These are phyloP conservation scores for Epicoccum sorghinum DNA, from an alignment of 2,329 filamentous ascomycete species.

Conservation along the genomic window DNA sequence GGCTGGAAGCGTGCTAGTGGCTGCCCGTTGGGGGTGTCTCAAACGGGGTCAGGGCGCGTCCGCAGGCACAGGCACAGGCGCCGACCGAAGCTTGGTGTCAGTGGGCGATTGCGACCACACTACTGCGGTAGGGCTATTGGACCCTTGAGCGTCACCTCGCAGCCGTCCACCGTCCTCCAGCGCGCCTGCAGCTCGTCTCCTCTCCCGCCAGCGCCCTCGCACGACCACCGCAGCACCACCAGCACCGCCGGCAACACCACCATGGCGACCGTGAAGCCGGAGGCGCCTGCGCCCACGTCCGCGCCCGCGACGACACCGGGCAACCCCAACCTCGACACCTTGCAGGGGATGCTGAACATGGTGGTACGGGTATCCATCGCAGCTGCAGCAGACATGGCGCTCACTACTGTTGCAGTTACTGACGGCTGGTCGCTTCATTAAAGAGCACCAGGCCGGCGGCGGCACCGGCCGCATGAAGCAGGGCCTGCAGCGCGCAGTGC, in stretches of 20 bases:
- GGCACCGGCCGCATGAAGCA: slow-evolving; percentile 39
- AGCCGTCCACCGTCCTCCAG: background rate
- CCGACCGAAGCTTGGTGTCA: too few relatives aligned
- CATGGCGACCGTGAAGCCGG: slow-evolving; percentile 25
- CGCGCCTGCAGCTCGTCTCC: background rate
- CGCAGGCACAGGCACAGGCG: too few relatives aligned
- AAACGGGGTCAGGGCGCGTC: background rate
- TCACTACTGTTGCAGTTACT: slow-evolving; percentile 44
- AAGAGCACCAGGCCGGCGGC: slow-evolving; percentile 45
- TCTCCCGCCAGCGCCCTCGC: too few relatives aligned
- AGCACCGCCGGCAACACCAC: background rate
- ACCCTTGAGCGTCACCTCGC: background rate
- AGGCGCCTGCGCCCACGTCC: slow-evolving; percentile 7
- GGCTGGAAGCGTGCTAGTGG: slow-evolving; percentile 16
- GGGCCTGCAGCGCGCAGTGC: slow-evolving; percentile 48
- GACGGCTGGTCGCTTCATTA: slow-evolving; percentile 53
- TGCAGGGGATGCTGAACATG: slow-evolving; percentile 56
- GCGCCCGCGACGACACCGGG: slow-evolving; percentile 19
- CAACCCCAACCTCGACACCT: slow-evolving; percentile 47
- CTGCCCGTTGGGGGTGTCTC: background rate
- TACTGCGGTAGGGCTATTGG: too few relatives aligned
- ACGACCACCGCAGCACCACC: background rate
- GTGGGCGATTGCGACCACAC: too few relatives aligned
- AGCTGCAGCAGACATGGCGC: slow-evolving; percentile 7
- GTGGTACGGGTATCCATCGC: slow-evolving; percentile 46